phyloP scores from a whole-genome alignment of 768 basidiomycete genomes.

The Lactarius indigo region DNA sequence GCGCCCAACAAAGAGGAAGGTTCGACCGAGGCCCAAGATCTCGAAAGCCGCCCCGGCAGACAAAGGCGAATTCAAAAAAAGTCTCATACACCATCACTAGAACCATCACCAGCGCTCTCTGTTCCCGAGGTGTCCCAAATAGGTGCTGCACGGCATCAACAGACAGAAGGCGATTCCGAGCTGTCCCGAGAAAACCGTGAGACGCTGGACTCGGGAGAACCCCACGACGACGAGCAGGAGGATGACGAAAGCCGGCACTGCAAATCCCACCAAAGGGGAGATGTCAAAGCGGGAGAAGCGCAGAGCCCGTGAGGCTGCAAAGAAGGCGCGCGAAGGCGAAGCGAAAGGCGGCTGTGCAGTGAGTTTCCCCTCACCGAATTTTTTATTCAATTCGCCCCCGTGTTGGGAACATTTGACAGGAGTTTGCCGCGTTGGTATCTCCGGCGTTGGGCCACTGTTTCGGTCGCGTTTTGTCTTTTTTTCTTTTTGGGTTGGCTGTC shows the following conservation, averaged over 20 bases:
- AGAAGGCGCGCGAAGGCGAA: slow-evolving; percentile 44
- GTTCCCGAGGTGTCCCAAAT: slow-evolving; percentile 1
- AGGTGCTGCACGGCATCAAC: neutral
- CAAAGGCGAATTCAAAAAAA: slow-evolving; percentile 12
- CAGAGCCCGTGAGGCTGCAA: slow-evolving; percentile 66
- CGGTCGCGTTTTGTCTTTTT: neutral
- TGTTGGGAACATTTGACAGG: neutral
- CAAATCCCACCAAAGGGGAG: slow-evolving; percentile 27
- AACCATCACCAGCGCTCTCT: slow-evolving; percentile 3
- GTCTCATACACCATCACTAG: neutral
- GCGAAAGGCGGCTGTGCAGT: slow-evolving; percentile 17
- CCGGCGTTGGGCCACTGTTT: slow-evolving; percentile 3
- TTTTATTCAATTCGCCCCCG: slow-evolving; percentile 3
- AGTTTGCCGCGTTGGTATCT: neutral
- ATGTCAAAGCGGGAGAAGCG: slow-evolving; percentile 81
- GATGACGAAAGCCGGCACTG: slow-evolving; percentile 11
- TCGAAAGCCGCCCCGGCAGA: neutral
- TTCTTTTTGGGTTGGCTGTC: neutral
- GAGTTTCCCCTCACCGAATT: slow-evolving; percentile 2
- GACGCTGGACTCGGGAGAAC: slow-evolving; percentile 1
- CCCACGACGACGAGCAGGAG: slow-evolving; percentile 10
- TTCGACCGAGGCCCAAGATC: slow-evolving; percentile 9
- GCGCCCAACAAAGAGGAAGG: slow-evolving; percentile 3
- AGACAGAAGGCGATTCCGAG: neutral
- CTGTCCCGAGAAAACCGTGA: slow-evolving; percentile 3